Conservation (phyloP, 306 rosid genomes). For the Cucurbita pepo region DNA sequence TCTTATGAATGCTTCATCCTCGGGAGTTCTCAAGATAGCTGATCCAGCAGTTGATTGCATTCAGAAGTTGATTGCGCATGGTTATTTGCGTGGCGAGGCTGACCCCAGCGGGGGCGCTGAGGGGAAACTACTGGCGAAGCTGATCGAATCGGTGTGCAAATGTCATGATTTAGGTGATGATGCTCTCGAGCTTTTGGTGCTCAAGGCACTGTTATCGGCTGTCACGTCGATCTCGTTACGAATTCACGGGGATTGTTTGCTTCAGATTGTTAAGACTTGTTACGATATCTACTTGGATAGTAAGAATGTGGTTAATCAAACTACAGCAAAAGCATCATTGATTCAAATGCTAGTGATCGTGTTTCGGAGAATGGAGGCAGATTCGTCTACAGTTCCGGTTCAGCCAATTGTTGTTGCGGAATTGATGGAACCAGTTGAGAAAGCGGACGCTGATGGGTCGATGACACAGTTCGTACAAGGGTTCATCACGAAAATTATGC, state of each 20-base stretch:
- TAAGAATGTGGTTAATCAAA: slow-evolving; percentile 81
- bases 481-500: slow-evolving; percentile 87
- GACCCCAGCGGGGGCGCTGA: slow-evolving; percentile 51
- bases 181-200: slow-evolving; percentile 55
- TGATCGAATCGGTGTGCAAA: slow-evolving; percentile 87
- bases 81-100: slow-evolving; percentile 86
- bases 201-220: slow-evolving; percentile 80
- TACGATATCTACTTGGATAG: slow-evolving; percentile 79
- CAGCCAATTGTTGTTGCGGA: slow-evolving; percentile 97
- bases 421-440: slow-evolving; percentile 72
- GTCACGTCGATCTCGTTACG: slow-evolving; percentile 86
- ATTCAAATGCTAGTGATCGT: slow-evolving; percentile 95
- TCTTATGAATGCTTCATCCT: slow-evolving; percentile 61
- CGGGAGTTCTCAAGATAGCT: slow-evolving; percentile 72
- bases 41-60: slow-evolving; percentile 95
- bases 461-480: slow-evolving; percentile 92
- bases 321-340: slow-evolving; percentile 92
- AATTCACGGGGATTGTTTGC: slow-evolving; percentile 90
- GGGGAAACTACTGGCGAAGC: slow-evolving; percentile 52
- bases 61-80: slow-evolving; percentile 80
- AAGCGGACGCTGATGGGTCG: slow-evolving; percentile 51
- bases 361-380: slow-evolving; percentile 98
- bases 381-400: slow-evolving; percentile 83
- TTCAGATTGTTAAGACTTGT: slow-evolving; percentile 79
- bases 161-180: slow-evolving; percentile 85